Conservation (phyloP, 1,284 basidiomycete species). For the Porogramme epimiltina region DNA sequence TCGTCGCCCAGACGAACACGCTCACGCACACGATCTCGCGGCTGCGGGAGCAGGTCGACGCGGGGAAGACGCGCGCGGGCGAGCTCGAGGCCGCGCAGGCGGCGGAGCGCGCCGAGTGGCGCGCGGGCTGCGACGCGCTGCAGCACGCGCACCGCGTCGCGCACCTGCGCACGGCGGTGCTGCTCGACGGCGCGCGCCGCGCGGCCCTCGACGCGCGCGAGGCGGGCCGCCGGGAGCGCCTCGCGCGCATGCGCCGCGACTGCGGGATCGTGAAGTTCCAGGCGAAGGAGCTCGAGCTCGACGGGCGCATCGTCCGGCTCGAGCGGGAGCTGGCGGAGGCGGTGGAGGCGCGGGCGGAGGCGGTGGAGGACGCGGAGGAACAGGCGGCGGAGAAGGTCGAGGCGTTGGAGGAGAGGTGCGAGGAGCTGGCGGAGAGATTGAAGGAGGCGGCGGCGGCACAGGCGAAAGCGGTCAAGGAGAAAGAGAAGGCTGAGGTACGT, state of each 20-base stretch:
- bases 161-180: conserved; percentile 54
- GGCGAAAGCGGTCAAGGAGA: conserved; percentile 45
- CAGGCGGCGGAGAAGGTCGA: conserved; percentile 36
- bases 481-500: conserved; percentile 30
- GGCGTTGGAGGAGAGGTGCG: conserved; percentile 36
- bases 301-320: conserved; percentile 37
- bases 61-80: conserved; percentile 46
- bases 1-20: conserved; percentile 63
- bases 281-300: conserved; percentile 58
- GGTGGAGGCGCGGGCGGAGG: conserved; percentile 43
- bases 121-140: conserved; percentile 59
- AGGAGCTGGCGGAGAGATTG: conserved; percentile 36
- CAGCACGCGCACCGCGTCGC: conserved; percentile 63
- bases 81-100: conserved; percentile 48
- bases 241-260: conserved; percentile 60
- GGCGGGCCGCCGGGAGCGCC: conserved; percentile 50
- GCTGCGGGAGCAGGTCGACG: conserved; percentile 27
- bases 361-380: conserved; percentile 31
- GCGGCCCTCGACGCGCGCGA: conserved; percentile 54
- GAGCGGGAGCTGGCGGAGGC: conserved; percentile 45
- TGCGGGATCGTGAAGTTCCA: conserved; percentile 66
- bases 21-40: conserved; percentile 57
- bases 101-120: conserved; percentile 57
- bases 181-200: conserved; percentile 53
- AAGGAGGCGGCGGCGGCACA: conserved; percentile 40